phyloP scores from a whole-genome alignment of 257 asterid genomes.

The Nicotiana undulata region DNA sequence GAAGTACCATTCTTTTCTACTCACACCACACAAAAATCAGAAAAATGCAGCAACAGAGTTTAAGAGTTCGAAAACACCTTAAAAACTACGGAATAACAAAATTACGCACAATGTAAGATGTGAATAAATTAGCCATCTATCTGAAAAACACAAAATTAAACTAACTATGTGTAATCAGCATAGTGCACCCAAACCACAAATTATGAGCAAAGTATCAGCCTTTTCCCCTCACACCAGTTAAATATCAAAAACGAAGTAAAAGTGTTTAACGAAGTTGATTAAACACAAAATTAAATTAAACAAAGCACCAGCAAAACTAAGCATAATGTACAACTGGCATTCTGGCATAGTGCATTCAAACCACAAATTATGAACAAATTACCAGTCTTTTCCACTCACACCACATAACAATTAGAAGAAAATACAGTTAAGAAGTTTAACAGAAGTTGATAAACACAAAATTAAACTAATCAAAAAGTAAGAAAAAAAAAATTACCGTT shows the following conservation, averaged over 20 bases:
- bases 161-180: too few relatives aligned
- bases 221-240: neutral
- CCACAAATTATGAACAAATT: neutral
- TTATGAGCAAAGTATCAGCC: neutral
- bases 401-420: neutral
- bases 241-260: neutral
- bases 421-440: neutral
- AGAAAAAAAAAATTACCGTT: slow-evolving; percentile 44
- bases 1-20: neutral
- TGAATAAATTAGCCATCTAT: neutral
- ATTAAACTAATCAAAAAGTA: neutral
- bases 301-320: neutral
- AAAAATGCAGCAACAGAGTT: neutral
- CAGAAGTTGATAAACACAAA: neutral
- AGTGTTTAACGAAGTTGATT: neutral
- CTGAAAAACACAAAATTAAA: too few relatives aligned
- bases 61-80: neutral
- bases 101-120: neutral
- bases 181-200: too few relatives aligned
- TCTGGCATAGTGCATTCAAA: neutral
- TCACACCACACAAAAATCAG: neutral
- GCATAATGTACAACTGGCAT: neutral
- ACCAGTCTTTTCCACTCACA: neutral
- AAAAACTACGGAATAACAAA: neutral
- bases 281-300: neutral